phyloP scores from a whole-genome alignment of 805 yeast genomes.

The Metschnikowia vanudenii region DNA sequence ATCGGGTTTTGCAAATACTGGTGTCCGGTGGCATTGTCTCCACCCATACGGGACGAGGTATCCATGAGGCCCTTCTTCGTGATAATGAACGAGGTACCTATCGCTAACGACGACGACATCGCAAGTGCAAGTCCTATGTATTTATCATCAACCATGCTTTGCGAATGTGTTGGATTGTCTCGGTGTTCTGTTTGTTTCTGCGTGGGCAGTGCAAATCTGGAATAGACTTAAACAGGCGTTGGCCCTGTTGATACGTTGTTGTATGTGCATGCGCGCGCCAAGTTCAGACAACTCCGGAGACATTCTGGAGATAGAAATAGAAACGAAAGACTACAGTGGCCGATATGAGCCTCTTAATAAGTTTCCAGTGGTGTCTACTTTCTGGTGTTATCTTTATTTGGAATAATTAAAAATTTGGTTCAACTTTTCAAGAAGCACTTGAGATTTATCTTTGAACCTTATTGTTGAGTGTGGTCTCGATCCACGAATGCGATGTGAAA shows the following conservation, averaged over 20 bases:
- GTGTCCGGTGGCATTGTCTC: slow-evolving; percentile 59
- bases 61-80: slow-evolving; percentile 83
- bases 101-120: slow-evolving; percentile 81
- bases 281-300: too few relatives aligned
- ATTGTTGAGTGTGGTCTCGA: too few relatives aligned
- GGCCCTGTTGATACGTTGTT: not conserved
- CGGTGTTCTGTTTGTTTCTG: not conserved
- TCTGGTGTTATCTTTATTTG: too few relatives aligned
- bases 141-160: slow-evolving; percentile 64
- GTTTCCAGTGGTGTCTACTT: too few relatives aligned
- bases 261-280: slow-evolving; percentile 4
- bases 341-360: too few relatives aligned
- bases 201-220: slow-evolving; percentile 5
- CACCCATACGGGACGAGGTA: slow-evolving; percentile 53
- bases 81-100: slow-evolving; percentile 85
- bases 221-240: not conserved
- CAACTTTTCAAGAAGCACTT: too few relatives aligned
- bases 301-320: too few relatives aligned
- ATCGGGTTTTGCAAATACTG: slow-evolving; percentile 79
- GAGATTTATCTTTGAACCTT: too few relatives aligned
- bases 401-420: too few relatives aligned
- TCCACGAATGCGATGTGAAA: too few relatives aligned
- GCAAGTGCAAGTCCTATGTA: slow-evolving; percentile 88
- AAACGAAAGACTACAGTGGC: too few relatives aligned
- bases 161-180: not conserved